Evolutionary conservation across 2,329 filamentous ascomycete species (phyloP).

Genomic region (Sporothrix dimorphospora): DNA sequence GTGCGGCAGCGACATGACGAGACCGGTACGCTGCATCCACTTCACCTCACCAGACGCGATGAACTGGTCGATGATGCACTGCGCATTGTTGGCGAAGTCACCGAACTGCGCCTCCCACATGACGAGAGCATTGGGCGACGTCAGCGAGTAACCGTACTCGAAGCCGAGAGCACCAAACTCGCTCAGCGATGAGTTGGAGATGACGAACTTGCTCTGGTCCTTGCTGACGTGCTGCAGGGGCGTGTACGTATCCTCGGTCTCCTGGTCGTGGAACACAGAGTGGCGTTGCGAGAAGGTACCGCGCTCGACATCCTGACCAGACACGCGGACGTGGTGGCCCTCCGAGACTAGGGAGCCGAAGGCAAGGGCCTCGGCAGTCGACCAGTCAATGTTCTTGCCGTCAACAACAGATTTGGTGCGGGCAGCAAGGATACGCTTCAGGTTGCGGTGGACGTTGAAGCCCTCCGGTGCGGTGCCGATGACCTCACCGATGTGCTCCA

Average conservation of each 20-base stretch:
- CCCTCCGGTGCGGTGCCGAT: conserved; percentile 80
- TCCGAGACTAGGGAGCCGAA: conserved; percentile 90
- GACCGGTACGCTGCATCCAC: conserved; percentile 96
- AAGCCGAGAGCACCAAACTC: conserved; percentile 81
- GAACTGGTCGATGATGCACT: conserved; percentile 99
- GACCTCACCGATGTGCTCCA: conserved; percentile 80
- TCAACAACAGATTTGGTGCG: conserved; percentile 90
- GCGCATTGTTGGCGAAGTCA: conserved; percentile 99
- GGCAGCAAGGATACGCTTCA: conserved; percentile 91
- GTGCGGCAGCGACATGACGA: conserved; percentile 95
- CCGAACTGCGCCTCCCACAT: conserved; percentile 99
- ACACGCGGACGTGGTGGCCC: conserved; percentile 95
- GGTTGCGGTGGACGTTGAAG: conserved; percentile 89
- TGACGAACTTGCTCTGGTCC: conserved; percentile 93
- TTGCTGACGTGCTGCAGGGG: conserved; percentile 86
- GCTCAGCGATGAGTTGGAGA: conserved; percentile 89
- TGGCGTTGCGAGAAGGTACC: conserved; percentile 99
- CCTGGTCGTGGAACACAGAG: conserved; percentile 96
- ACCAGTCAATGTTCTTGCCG: conserved; percentile 95
- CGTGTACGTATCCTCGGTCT: conserved; percentile 89
- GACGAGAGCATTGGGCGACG: conserved; percentile 93
- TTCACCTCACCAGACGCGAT: conserved; percentile 96
- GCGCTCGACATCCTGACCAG: conserved; percentile 98
- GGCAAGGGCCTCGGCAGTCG: conserved; percentile 92
- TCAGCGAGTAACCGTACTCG: conserved; percentile 97